Conservation (phyloP, 345 rosid genomes). For the Arabis hirsuta region DNA sequence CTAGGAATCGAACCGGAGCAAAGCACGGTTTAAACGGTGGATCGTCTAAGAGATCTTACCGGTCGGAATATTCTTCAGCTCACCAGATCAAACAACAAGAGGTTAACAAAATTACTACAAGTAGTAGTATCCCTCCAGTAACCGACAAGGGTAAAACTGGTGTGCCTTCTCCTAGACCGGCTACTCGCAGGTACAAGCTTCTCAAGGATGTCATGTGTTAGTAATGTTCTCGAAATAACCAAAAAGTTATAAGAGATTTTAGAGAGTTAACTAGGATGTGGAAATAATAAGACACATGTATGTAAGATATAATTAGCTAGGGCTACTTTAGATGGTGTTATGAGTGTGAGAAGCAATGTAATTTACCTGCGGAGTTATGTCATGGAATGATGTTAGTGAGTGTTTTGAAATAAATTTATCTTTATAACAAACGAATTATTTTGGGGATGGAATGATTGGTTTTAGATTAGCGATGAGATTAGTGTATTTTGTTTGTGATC, state of each 20-base stretch:
- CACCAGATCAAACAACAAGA: constrained; percentile 66
- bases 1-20: constrained; percentile 44
- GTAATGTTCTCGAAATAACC: constrained; percentile 9
- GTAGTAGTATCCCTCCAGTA: constrained; percentile 35
- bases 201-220: constrained; percentile 99
- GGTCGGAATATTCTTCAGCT: constrained; percentile 66
- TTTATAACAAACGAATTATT: not conserved
- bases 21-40: constrained; percentile 45
- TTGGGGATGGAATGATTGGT: constrained; percentile 14
- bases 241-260: not conserved
- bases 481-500: not conserved
- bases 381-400: constrained; percentile 24
- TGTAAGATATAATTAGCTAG: constrained; percentile 40
- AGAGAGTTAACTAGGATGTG: constrained; percentile 11
- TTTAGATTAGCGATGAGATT: constrained; percentile 11
- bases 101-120: constrained; percentile 17
- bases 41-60: constrained; percentile 48
- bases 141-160: constrained; percentile 63
- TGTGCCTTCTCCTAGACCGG: constrained; percentile 71
- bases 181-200: constrained; percentile 98
- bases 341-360: constrained; percentile 40
- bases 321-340: constrained; percentile 21
- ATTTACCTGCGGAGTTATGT: constrained; percentile 27
- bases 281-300: constrained; percentile 33
- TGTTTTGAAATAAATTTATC: constrained; percentile 20